A percentile compares a stretch with the other conserved stretches of the same genome.
Evolutionary conservation across 164 flowering plant species (phyloP).

Genomic region (Piper longum): DNA sequence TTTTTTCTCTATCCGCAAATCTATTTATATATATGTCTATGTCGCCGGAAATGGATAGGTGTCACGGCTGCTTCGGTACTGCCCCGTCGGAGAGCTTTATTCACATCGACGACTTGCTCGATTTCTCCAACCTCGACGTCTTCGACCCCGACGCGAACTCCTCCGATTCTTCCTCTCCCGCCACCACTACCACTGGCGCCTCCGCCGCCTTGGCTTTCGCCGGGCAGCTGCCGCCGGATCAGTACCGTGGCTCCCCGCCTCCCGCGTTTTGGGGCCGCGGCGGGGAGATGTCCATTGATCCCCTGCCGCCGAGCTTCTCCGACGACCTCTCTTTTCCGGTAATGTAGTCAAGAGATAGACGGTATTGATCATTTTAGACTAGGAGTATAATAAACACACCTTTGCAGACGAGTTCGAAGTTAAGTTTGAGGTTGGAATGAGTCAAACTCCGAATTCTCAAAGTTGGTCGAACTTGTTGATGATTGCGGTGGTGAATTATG

Average conservation of each 20-base stretch:
- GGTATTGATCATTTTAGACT: too few relatives aligned
- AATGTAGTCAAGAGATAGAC: not conserved
- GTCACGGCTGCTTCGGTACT: slow-evolving; percentile 17
- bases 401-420: too few relatives aligned
- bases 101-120: slow-evolving; percentile 42
- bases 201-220: not conserved
- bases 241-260: not conserved
- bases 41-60: slow-evolving; percentile 2
- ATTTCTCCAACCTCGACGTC: slow-evolving; percentile 28
- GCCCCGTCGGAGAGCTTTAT: slow-evolving; percentile 19
- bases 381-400: too few relatives aligned
- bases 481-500: too few relatives aligned
- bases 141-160: slow-evolving; percentile 9
- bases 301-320: slow-evolving; percentile 17
- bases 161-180: slow-evolving; percentile 10
- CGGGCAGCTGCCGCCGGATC: not conserved
- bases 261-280: not conserved
- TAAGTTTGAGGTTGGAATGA: too few relatives aligned
- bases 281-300: not conserved
- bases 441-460: too few relatives aligned
- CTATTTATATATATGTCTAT: too few relatives aligned
- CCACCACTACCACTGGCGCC: slow-evolving; percentile 3
- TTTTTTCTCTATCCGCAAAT: too few relatives aligned
- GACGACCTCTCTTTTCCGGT: slow-evolving; percentile 38
- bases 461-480: too few relatives aligned